Conservation (phyloP, 352 stramenopile species). For the Pilasporangium apinafurcum region DNA sequence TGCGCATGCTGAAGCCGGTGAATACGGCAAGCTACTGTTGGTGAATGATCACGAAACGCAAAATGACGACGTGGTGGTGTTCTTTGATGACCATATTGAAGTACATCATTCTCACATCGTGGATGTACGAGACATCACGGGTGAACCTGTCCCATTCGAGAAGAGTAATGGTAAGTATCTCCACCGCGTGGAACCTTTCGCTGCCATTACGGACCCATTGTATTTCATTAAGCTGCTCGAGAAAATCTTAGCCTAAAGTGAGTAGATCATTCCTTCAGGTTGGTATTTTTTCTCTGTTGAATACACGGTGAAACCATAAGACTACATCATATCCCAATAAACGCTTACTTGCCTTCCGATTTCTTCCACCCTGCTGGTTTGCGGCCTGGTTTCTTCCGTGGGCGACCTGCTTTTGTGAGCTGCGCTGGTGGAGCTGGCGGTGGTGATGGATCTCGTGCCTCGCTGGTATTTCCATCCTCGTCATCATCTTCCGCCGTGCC, state of each 20-base stretch:
- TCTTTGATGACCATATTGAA: constrained; percentile 83
- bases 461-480: constrained; percentile 20
- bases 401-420: constrained; percentile 32
- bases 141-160: constrained; percentile 44
- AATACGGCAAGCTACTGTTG: constrained; percentile 76
- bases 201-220: constrained; percentile 62
- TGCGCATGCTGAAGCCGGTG: constrained; percentile 58
- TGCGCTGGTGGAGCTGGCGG: constrained; percentile 2
- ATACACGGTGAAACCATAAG: too few relatives aligned
- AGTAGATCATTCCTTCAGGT: too few relatives aligned
- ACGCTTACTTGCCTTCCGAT: constrained; percentile 1
- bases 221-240: constrained; percentile 71
- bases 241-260: constrained; percentile 14
- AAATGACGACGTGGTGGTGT: constrained; percentile 21
- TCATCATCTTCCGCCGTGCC: constrained; percentile 21
- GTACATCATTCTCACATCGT: constrained; percentile 72
- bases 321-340: background rate
- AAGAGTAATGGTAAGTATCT: constrained; percentile 46
- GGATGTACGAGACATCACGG: constrained; percentile 60
- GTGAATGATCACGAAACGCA: constrained; percentile 18
- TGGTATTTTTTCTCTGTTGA: too few relatives aligned
- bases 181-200: constrained; percentile 73
- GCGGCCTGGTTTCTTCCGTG: constrained; percentile 48
- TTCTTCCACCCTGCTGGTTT: constrained; percentile 22
- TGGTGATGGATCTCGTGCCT: constrained; percentile 13